These are phyloP conservation scores for Pseudonitzschia pungens DNA, from an alignment of 108 stramenopile genomes.

Conservation along the genomic window DNA sequence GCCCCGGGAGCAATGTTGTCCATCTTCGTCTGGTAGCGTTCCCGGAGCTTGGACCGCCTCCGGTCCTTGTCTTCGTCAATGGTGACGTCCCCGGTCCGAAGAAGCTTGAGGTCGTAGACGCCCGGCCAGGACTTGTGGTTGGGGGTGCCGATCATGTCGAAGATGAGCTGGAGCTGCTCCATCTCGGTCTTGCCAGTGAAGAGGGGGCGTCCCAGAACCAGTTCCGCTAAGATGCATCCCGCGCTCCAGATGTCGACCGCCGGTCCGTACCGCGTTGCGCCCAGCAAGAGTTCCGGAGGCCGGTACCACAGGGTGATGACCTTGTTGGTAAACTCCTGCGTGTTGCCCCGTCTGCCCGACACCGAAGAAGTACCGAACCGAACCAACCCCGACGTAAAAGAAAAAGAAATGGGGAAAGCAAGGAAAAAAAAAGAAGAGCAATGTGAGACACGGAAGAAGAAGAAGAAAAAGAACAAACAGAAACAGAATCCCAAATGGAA, in stretches of 20 bases:
- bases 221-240: constrained; percentile 95
- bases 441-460: not conserved
- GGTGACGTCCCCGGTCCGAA: constrained; percentile 63
- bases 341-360: constrained; percentile 29
- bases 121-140: constrained; percentile 66
- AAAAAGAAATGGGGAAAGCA: constrained; percentile 12
- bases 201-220: constrained; percentile 87
- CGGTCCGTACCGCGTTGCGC: constrained; percentile 71
- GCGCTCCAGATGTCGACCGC: constrained; percentile 97
- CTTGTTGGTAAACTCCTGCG: constrained; percentile 67
- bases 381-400: not conserved
- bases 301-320: constrained; percentile 94
- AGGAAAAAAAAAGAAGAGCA: constrained; percentile 5
- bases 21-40: constrained; percentile 60
- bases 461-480: not conserved
- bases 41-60: constrained; percentile 41
- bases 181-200: constrained; percentile 93
- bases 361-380: not conserved
- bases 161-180: constrained; percentile 85
- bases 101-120: constrained; percentile 56
- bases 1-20: constrained; percentile 39
- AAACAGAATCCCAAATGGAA: constrained; percentile 6
- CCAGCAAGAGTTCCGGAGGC: constrained; percentile 88
- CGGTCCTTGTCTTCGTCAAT: constrained; percentile 35
- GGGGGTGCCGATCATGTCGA: constrained; percentile 84